Conservation (phyloP, 768 basidiomycete species). For the Ephemerocybe angulata region DNA sequence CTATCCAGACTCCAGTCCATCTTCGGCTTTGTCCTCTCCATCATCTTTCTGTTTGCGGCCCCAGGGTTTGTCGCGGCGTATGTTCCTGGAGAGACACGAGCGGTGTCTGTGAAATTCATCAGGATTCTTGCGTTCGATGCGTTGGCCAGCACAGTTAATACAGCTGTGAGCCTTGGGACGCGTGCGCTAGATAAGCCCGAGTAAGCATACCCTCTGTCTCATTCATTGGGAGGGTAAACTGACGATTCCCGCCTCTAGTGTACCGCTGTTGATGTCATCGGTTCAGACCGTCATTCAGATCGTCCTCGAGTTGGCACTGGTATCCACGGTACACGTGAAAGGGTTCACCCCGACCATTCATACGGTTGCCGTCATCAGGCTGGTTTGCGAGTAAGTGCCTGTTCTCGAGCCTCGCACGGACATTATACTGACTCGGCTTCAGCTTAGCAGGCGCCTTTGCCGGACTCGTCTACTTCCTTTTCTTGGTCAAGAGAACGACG, state of each 20-base stretch:
- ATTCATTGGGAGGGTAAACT: not conserved
- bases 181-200: conserved; percentile 19
- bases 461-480: conserved; percentile 18
- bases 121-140: conserved; percentile 15
- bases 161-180: conserved; percentile 15
- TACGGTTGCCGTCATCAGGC: conserved; percentile 18
- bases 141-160: conserved; percentile 14
- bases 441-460: conserved; percentile 10
- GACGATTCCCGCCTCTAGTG: not conserved
- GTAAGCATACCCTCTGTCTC: not conserved
- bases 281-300: conserved; percentile 17
- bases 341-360: conserved; percentile 16
- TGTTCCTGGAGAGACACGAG: conserved; percentile 15
- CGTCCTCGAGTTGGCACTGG: conserved; percentile 15
- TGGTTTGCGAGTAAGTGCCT: conserved; percentile 19
- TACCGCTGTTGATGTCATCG: conserved; percentile 16
- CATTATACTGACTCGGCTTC: too few species aligned
- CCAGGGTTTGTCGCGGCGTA: conserved; percentile 17
- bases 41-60: conserved; percentile 19
- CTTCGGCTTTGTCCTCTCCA: conserved; percentile 15
- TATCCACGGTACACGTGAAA: conserved; percentile 17
- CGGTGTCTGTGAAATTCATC: conserved; percentile 15
- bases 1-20: conserved; percentile 14
- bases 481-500: conserved; percentile 8
- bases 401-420: too few species aligned